These are phyloP conservation scores for Trichoderma arundinaceum DNA, from an alignment of 2,329 filamentous ascomycete genomes.

Conservation along the genomic window DNA sequence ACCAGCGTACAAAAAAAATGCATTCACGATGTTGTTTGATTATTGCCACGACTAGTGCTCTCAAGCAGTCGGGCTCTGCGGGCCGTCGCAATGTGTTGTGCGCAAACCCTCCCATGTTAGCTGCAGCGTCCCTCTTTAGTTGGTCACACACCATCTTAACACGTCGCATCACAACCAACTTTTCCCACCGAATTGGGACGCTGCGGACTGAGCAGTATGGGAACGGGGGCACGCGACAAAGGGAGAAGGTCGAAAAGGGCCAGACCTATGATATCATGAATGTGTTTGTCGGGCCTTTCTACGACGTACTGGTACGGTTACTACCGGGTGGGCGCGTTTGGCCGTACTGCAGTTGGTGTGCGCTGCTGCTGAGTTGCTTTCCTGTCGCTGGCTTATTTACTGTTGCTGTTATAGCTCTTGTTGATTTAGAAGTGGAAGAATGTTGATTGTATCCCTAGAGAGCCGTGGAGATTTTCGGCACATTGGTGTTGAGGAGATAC, in stretches of 20 bases:
- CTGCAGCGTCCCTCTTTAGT: background rate
- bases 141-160: background rate
- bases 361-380: background rate
- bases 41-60: background rate
- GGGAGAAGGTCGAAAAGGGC: background rate
- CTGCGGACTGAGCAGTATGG: background rate
- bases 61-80: background rate
- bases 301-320: background rate
- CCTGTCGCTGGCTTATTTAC: background rate
- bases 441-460: background rate
- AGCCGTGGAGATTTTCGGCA: too few species aligned
- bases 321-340: background rate
- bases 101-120: background rate
- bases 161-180: background rate
- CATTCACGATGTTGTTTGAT: background rate
- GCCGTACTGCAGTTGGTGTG: background rate
- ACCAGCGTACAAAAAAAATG: background rate
- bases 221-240: background rate
- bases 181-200: conserved; percentile 1
- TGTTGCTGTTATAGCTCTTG: background rate
- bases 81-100: background rate
- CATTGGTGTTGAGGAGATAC: background rate
- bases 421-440: background rate
- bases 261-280: background rate
- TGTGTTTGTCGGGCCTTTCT: background rate